These are phyloP conservation scores for Lasiodiplodia theobromae DNA, from an alignment of 2,329 filamentous ascomycete genomes.

Conservation along the genomic window DNA sequence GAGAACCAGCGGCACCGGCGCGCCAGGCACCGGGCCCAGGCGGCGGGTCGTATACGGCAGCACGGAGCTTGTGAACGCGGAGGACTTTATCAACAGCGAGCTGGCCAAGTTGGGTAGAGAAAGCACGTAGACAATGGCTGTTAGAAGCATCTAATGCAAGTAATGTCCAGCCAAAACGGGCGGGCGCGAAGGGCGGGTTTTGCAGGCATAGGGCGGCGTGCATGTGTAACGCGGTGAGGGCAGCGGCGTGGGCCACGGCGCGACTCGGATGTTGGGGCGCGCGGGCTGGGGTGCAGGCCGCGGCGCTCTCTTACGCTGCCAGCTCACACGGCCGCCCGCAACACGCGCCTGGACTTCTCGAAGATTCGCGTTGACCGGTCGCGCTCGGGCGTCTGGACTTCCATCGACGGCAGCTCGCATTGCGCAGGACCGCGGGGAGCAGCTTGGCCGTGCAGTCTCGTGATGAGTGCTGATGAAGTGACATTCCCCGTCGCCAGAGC, in stretches of 20 bases:
- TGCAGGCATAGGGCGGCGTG: background rate
- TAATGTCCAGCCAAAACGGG: background rate
- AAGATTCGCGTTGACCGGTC: constrained; percentile 28
- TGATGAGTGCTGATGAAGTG: constrained; percentile 18
- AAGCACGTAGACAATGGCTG: constrained; percentile 45
- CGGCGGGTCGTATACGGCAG: constrained; percentile 93
- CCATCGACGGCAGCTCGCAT: background rate
- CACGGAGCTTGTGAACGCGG: constrained; percentile 74
- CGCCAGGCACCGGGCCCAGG: constrained; percentile 63
- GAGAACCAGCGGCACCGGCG: constrained; percentile 68
- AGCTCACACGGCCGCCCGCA: constrained; percentile 21
- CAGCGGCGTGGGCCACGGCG: background rate
- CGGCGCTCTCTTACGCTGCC: constrained; percentile 24
- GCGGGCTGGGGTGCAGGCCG: constrained; percentile 20
- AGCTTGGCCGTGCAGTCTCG: constrained; percentile 21
- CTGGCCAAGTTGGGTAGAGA: constrained; percentile 65
- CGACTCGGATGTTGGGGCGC: constrained; percentile 24
- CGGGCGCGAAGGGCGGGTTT: background rate
- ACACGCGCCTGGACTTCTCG: constrained; percentile 24
- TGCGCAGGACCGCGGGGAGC: constrained; percentile 15
- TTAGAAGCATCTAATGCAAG: constrained; percentile 19
- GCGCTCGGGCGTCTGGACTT: constrained; percentile 9
- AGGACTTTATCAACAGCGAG: constrained; percentile 66
- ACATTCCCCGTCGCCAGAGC: constrained; percentile 24
- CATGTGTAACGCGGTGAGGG: constrained; percentile 16